phyloP scores from a whole-genome alignment of 768 basidiomycete genomes.

The Cyathus striatus region DNA sequence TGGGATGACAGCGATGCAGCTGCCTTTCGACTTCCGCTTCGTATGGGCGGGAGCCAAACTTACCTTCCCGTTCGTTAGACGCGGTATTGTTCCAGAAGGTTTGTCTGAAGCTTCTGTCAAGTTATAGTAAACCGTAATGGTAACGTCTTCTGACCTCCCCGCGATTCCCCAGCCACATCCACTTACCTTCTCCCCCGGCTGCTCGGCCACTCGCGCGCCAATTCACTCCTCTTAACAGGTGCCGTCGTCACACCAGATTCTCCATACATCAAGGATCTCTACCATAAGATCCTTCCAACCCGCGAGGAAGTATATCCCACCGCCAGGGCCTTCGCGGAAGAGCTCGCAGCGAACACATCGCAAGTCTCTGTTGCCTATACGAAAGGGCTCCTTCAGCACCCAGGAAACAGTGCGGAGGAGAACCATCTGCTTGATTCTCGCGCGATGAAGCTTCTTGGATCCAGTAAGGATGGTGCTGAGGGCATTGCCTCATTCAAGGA shows the following conservation, averaged over 20 bases:
- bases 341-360: constrained; percentile 46
- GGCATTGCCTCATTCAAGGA: constrained; percentile 46
- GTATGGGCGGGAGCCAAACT: constrained; percentile 47
- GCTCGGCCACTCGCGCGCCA: constrained; percentile 45
- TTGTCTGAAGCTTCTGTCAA: no score
- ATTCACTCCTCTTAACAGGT: constrained; percentile 46
- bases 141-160: background rate
- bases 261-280: constrained; percentile 36
- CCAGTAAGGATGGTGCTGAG: constrained; percentile 37
- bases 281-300: constrained; percentile 39
- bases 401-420: constrained; percentile 45
- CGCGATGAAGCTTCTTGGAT: constrained; percentile 34
- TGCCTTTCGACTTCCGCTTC: constrained; percentile 50
- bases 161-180: constrained; percentile 13
- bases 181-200: constrained; percentile 50
- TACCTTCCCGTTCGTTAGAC: constrained; percentile 43
- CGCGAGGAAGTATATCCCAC: constrained; percentile 49
- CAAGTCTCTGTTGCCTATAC: constrained; percentile 45
- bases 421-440: constrained; percentile 51
- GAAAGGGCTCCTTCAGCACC: constrained; percentile 47
- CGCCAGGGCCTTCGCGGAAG: constrained; percentile 45
- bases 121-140: no score
- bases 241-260: constrained; percentile 38
- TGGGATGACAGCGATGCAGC: constrained; percentile 44
- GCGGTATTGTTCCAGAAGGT: constrained; percentile 49